A percentile compares a stretch with the other conserved stretches of the same genome.
Conservation (phyloP, 495 filamentous ascomycete genomes). For the Talaromyces ruber region DNA sequence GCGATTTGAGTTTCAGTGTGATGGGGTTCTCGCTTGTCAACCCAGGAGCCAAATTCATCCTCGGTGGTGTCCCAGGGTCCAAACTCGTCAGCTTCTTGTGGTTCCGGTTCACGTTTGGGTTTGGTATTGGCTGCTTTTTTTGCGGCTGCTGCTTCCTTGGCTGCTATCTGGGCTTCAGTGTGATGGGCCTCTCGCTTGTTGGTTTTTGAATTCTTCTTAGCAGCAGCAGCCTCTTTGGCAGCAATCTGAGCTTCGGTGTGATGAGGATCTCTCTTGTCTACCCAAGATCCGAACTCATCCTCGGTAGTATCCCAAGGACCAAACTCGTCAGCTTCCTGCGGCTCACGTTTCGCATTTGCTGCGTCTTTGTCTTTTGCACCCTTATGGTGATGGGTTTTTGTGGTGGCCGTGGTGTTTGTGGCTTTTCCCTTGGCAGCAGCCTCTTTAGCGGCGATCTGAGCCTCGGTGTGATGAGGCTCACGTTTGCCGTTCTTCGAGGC, state of each 20-base stretch:
- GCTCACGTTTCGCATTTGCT: not conserved
- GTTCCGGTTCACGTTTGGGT: not conserved
- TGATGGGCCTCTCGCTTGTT: not conserved
- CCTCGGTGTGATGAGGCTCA: not conserved
- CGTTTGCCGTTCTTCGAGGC: not conserved
- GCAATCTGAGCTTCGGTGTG: constrained; percentile 3
- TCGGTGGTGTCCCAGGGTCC: not conserved
- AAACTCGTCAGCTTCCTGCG: not conserved
- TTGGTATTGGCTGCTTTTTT: not conserved
- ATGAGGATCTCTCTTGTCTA: not conserved
- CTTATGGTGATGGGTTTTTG: not conserved
- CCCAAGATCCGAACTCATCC: constrained; percentile 4
- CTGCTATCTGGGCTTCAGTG: not conserved
- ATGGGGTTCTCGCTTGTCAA: not conserved
- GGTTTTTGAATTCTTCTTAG: not conserved
- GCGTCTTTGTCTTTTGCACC: not conserved
- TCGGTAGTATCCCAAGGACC: not conserved
- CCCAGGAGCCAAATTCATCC: not conserved
- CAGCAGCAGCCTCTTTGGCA: not conserved
- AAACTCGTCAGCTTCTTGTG: not conserved
- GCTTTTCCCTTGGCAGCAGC: not conserved
- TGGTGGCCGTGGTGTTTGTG: not conserved
- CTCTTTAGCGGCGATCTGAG: not conserved
- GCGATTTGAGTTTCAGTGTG: constrained; percentile 5
- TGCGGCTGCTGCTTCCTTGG: not conserved